Evolutionary conservation across 768 basidiomycete genomes (phyloP).

Genomic region (Hypholoma fasciculare): DNA sequence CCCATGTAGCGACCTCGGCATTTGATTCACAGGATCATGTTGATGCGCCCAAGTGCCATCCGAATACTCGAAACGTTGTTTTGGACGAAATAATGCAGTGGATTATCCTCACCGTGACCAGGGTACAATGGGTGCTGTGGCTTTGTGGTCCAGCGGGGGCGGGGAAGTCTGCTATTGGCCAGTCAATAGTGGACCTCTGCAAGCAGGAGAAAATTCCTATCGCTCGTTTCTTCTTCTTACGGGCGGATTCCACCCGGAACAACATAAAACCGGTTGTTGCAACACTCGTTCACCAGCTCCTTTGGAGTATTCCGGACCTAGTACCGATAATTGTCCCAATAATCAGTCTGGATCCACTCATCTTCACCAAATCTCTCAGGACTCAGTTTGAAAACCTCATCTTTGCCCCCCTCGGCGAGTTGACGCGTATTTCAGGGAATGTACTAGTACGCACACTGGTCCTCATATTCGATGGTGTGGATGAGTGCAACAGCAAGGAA

Average conservation of each 20-base stretch:
- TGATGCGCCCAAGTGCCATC: background rate
- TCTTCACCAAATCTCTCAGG: background rate
- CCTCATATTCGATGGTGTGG: background rate
- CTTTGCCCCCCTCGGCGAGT: background rate
- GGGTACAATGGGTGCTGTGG: background rate
- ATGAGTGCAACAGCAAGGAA: background rate
- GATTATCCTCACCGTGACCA: background rate
- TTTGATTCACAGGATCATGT: background rate
- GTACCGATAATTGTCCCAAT: background rate
- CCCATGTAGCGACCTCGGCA: background rate
- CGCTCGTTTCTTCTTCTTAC: background rate
- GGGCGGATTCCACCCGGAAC: background rate
- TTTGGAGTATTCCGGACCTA: background rate
- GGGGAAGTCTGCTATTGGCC: no score
- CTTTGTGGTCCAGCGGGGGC: no score
- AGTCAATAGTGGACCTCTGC: no score
- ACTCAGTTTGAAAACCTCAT: background rate
- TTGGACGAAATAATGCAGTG: background rate
- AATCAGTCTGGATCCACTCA: background rate
- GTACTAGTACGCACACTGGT: background rate
- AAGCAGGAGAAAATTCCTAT: background rate
- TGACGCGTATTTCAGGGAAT: background rate
- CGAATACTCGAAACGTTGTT: background rate
- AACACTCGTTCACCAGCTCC: background rate
- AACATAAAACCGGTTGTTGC: background rate